Base-by-base conservation (phyloP, 805 yeast genomes). In the Pichia phayaonensis region DNA sequence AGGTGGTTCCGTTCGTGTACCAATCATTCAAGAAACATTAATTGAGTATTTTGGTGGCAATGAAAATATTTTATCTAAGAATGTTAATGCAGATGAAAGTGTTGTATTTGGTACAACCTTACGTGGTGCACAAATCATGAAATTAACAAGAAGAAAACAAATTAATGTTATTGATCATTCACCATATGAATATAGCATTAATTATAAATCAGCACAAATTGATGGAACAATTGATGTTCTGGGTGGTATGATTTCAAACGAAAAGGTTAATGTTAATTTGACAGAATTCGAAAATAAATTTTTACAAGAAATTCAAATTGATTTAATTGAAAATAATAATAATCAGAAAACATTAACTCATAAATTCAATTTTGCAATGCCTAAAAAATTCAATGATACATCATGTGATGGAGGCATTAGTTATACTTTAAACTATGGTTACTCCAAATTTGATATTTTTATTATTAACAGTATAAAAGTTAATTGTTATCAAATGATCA, bases 81-180 rank as follows among this genome's bases (percentile, higher is more conserved):
- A 84, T 47, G 95, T 94, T 43, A 94, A 94, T 66, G 94, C 99
- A 0, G 99, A 94, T 67, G 99, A 94, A 70, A 83, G 97, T 43
- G 88, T 88, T 47, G 96, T 88, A 15, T 74, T 87, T 59, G 99
- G 99, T 46, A 80, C 95, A 2, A 81, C 96, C n/a, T 71, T 86
- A 39, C 77, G 90, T 56, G 98, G 94, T 21, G 84, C 89, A 40
- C 74, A 80, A 45, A 71, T 88, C 39, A 80, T 89, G n/a, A 76
- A 80, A 40, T 76, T 81, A 59, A 84, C 81, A 65, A 79, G 82
- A 57, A 74, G 86, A 8, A 79, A 79, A 58, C 80, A 79, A 42
- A 74, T 88, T 45, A 42, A 53, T 21, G 23, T 55, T 13, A 42
- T 47, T 40, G 54, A 54, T 22, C 55, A 46, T 34, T 49, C 43